These are phyloP conservation scores for Harringtonia aguacate DNA, from an alignment of 2,329 filamentous ascomycete genomes.

Conservation along the genomic window DNA sequence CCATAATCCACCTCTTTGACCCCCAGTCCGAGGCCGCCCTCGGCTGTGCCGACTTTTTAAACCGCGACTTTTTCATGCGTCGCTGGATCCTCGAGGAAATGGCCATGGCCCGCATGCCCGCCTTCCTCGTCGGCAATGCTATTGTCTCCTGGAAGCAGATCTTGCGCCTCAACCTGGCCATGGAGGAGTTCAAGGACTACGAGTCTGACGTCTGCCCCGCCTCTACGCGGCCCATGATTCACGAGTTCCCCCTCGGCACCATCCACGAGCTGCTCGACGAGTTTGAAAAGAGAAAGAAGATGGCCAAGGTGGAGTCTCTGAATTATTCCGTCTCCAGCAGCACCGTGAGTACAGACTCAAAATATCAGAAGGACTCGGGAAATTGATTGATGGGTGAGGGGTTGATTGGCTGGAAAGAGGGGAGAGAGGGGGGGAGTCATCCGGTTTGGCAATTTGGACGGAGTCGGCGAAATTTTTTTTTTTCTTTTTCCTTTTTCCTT, in stretches of 20 bases:
- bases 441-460: no score
- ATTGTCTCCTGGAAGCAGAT: constrained; percentile 2
- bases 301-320: not conserved
- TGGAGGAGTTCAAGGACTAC: constrained; percentile 1
- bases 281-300: not conserved
- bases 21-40: not conserved
- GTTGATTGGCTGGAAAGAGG: no score
- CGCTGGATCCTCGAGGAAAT: constrained; percentile 3
- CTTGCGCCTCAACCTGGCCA: not conserved
- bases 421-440: no score
- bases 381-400: no score
- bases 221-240: not conserved
- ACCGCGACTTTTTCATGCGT: constrained; percentile 1
- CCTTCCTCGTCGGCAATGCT: not conserved
- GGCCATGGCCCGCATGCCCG: constrained; percentile 1
- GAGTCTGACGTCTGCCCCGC: not conserved
- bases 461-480: no score
- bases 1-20: not conserved
- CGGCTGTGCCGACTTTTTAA: not conserved
- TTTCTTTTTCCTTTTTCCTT: no score
- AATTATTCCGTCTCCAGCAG: not conserved
- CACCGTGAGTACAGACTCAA: not conserved
- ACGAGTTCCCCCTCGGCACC: constrained; percentile 1
- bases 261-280: not conserved
- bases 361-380: no score